Evolutionary conservation across 2,329 filamentous ascomycete species (phyloP).

Genomic region (Trichoderma koningiopsis): DNA sequence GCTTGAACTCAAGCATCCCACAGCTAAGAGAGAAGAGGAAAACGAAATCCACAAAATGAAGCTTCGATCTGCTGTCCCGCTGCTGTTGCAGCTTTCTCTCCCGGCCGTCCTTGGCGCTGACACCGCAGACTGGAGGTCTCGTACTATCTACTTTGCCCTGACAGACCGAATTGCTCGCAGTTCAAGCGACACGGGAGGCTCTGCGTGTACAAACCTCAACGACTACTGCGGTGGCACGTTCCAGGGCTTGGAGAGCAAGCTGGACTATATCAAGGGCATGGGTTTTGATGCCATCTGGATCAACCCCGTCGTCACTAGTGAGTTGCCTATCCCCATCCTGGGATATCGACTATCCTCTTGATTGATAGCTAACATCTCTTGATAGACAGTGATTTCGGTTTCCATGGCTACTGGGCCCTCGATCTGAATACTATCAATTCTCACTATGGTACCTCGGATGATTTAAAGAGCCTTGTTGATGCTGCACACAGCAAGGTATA

Average conservation of each 20-base stretch:
- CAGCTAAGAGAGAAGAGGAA: neutral
- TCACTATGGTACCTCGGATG: constrained; percentile 60
- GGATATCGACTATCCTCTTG: neutral
- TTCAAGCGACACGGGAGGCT: constrained; percentile 46
- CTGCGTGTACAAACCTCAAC: constrained; percentile 44
- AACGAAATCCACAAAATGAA: neutral
- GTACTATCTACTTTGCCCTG: constrained; percentile 61
- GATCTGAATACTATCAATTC: constrained; percentile 57
- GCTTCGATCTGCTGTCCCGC: constrained; percentile 9
- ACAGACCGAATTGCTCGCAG: constrained; percentile 58
- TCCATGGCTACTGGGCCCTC: constrained; percentile 59
- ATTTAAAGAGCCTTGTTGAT: constrained; percentile 58
- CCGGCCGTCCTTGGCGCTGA: constrained; percentile 37
- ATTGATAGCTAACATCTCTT: neutral
- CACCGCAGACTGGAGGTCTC: constrained; percentile 52
- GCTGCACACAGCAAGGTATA: constrained; percentile 60
- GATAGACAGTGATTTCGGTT: constrained; percentile 45
- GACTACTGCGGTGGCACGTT: constrained; percentile 65
- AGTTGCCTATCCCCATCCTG: constrained; percentile 28
- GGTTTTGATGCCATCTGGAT: constrained; percentile 63
- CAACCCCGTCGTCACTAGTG: constrained; percentile 56
- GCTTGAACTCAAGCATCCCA: neutral
- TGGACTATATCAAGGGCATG: constrained; percentile 66
- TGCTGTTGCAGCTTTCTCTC: constrained; percentile 25
- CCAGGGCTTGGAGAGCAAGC: constrained; percentile 57